These are phyloP conservation scores for Trichosporon ovoides DNA, from an alignment of 1,284 basidiomycete species.

Conservation along the genomic window DNA sequence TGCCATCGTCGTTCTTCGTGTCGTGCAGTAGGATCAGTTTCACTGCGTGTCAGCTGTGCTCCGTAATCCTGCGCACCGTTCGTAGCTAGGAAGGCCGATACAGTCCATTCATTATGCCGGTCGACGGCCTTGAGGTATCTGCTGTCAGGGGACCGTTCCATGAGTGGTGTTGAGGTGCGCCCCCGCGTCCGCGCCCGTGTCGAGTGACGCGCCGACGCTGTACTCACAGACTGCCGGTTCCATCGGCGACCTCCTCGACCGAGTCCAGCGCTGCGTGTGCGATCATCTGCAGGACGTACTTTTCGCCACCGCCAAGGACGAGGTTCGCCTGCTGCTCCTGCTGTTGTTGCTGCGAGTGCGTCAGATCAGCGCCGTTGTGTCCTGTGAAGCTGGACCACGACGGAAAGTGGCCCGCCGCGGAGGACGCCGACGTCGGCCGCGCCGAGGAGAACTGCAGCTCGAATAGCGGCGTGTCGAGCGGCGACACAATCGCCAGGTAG, in stretches of 20 bases:
- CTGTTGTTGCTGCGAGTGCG: constrained; percentile 6
- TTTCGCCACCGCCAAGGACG: constrained; percentile 52
- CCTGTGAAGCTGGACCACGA: constrained; percentile 47
- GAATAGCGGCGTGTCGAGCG: constrained; percentile 47
- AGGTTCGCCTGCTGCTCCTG: constrained; percentile 7
- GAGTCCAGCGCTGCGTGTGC: constrained; percentile 87
- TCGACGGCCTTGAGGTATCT: constrained; percentile 91
- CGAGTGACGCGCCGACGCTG: too few relatives aligned
- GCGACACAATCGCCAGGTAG: constrained; percentile 50
- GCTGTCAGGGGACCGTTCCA: too few relatives aligned
- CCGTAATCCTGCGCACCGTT: constrained; percentile 61
- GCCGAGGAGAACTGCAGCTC: constrained; percentile 42
- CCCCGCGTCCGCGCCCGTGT: too few relatives aligned
- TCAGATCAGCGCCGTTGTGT: constrained; percentile 28
- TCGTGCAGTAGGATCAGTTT: constrained; percentile 90
- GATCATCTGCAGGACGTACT: constrained; percentile 94
- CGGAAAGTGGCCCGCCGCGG: constrained; percentile 31
- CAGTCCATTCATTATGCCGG: constrained; percentile 94
- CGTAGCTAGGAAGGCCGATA: constrained; percentile 87
- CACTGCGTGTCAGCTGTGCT: constrained; percentile 24
- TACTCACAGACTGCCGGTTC: constrained; percentile 75
- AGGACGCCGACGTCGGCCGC: constrained; percentile 5
- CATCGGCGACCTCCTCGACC: constrained; percentile 82
- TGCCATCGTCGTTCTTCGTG: constrained; percentile 90
- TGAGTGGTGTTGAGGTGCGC: too few relatives aligned